Percentiles rank a stretch among this genome's conserved stretches.
phyloP scores from a whole-genome alignment of 2,329 filamentous ascomycete species.

The Mollisia scopiformis region DNA sequence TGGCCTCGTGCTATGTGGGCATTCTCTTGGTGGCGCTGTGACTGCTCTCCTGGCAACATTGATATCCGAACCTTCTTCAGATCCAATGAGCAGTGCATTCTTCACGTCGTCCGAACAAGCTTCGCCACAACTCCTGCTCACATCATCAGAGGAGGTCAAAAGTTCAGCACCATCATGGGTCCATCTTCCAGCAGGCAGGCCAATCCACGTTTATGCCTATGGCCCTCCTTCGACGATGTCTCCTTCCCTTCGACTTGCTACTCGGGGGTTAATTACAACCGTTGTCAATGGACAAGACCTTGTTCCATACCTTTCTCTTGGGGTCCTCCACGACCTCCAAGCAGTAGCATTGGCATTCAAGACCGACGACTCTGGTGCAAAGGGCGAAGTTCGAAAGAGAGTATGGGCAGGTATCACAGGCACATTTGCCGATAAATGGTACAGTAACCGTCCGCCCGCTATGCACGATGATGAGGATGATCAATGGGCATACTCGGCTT shows the following conservation, averaged over 20 bases:
- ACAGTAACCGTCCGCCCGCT: constrained; percentile 44
- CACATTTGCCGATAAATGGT: constrained; percentile 65
- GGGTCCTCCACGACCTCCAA: constrained; percentile 75
- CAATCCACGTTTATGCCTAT: constrained; percentile 80
- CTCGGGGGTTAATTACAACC: constrained; percentile 74
- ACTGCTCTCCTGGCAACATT: constrained; percentile 57
- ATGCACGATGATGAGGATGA: constrained; percentile 58
- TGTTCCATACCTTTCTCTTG: constrained; percentile 74
- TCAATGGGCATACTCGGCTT: constrained; percentile 69
- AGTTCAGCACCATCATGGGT: constrained; percentile 7
- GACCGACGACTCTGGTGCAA: constrained; percentile 68
- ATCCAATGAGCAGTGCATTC: constrained; percentile 44
- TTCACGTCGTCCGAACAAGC: constrained; percentile 68
- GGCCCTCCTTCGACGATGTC: constrained; percentile 76
- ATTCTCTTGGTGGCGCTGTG: constrained; percentile 58
- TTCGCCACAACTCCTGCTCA: constrained; percentile 70
- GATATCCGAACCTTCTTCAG: constrained; percentile 49
- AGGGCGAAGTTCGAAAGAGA: constrained; percentile 66
- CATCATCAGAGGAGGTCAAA: constrained; percentile 51
- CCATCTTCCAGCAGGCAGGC: constrained; percentile 65
- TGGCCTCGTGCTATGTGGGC: constrained; percentile 57
- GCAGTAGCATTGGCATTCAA: constrained; percentile 74
- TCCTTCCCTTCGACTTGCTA: constrained; percentile 68
- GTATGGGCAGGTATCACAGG: constrained; percentile 68
- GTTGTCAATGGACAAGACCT: constrained; percentile 74